phyloP scores from a whole-genome alignment of 306 rosid genomes.

The Citrullus colocynthis region DNA sequence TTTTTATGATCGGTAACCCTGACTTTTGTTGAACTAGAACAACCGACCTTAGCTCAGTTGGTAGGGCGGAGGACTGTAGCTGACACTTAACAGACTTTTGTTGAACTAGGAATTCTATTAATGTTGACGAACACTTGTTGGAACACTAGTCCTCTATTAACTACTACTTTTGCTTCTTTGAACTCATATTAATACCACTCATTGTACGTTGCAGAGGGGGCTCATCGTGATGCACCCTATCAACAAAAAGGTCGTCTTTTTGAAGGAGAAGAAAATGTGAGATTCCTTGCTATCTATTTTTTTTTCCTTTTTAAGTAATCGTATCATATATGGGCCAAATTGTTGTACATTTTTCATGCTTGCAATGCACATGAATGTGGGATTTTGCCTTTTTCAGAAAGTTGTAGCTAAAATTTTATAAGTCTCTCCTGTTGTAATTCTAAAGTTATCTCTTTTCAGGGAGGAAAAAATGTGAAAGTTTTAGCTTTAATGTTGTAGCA shows the following conservation, averaged over 20 bases:
- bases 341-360: not conserved
- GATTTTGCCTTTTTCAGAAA: not conserved
- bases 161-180: not conserved
- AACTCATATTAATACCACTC: not conserved
- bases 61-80: no score
- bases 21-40: not conserved
- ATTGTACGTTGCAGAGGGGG: not conserved
- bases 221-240: conserved; percentile 10
- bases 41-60: no score
- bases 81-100: not conserved
- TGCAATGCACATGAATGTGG: not conserved
- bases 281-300: not conserved
- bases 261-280: conserved; percentile 50
- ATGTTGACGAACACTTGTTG: not conserved
- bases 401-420: not conserved
- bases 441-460: not conserved
- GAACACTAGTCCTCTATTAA: not conserved
- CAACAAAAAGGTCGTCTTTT: conserved; percentile 16
- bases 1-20: no score
- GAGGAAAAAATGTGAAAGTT: not conserved
- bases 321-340: not conserved
- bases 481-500: not conserved
- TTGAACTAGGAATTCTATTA: not conserved
- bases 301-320: not conserved
- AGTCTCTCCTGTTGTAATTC: not conserved